A percentile compares a stretch with the other conserved stretches of the same genome.
These are phyloP conservation scores for Phytophthora pinifolia DNA, from an alignment of 352 stramenopile genomes.

Conservation along the genomic window DNA sequence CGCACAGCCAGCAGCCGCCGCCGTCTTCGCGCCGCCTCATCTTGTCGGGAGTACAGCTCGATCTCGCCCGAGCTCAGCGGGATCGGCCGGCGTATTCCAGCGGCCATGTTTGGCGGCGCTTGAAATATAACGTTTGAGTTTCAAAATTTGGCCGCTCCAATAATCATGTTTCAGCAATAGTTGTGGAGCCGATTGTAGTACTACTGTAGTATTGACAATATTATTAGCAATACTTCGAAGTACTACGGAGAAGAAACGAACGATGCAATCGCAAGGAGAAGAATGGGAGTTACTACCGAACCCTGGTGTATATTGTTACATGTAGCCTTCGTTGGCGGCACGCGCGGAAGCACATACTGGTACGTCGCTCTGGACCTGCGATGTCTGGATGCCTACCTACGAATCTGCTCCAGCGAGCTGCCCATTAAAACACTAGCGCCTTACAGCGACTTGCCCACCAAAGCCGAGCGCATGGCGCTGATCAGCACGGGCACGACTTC, in stretches of 20 bases:
- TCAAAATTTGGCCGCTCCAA: too few species aligned
- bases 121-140: not conserved
- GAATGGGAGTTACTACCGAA: too few species aligned
- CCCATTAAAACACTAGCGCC: conserved; percentile 7
- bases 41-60: conserved; percentile 52
- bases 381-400: conserved; percentile 6
- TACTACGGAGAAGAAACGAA: too few species aligned
- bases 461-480: conserved; percentile 77
- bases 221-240: too few species aligned
- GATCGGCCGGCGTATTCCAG: conserved; percentile 33
- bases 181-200: too few species aligned
- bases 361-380: conserved; percentile 15
- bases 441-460: conserved; percentile 70
- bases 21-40: conserved; percentile 53
- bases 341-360: conserved; percentile 16
- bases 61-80: conserved; percentile 66
- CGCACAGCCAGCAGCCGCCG: conserved; percentile 59
- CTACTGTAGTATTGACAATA: too few species aligned
- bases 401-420: conserved; percentile 4
- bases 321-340: conserved; percentile 19
- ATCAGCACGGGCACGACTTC: conserved; percentile 94
- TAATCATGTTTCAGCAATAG: too few species aligned
- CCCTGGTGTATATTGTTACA: conserved; percentile 29
- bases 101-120: conserved; percentile 13
- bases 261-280: too few species aligned